These are phyloP conservation scores for Sophora flavescens DNA, from an alignment of 306 rosid genomes.

Conservation along the genomic window DNA sequence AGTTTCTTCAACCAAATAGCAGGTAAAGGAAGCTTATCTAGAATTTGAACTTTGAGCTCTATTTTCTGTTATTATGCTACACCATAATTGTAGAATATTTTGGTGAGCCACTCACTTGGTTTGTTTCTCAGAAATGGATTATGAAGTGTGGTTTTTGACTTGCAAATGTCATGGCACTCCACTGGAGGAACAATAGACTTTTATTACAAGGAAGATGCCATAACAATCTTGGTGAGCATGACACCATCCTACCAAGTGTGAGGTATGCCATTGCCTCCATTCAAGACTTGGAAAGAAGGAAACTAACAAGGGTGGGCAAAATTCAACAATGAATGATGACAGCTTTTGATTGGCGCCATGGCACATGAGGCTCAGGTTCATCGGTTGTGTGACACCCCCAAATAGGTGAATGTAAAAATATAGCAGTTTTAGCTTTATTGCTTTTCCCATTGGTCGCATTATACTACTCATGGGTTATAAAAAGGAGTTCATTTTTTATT, in stretches of 20 bases:
- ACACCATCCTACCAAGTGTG: constrained; percentile 24
- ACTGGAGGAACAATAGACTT: constrained; percentile 32
- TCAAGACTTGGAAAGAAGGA: constrained; percentile 27
- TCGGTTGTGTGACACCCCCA: no score
- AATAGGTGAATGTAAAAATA: no score
- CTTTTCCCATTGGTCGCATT: no score
- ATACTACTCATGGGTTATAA: no score
- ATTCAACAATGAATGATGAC: constrained; percentile 31
- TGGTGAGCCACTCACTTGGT: neutral
- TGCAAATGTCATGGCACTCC: constrained; percentile 29
- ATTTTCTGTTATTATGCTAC: constrained; percentile 6
- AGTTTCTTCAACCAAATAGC: constrained; percentile 60
- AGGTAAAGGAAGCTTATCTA: constrained; percentile 44
- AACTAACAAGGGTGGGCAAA: constrained; percentile 23
- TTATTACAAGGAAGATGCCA: constrained; percentile 34
- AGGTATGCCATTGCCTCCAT: constrained; percentile 18
- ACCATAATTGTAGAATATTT: constrained; percentile 17
- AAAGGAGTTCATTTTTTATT: no score
- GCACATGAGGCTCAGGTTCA: no score
- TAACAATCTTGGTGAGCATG: constrained; percentile 33
- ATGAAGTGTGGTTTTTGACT: neutral
- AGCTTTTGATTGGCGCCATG: neutral
- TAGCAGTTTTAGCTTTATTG: no score
- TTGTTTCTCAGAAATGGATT: constrained; percentile 33
- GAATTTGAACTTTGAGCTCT: constrained; percentile 10